Evolutionary conservation across 768 basidiomycete genomes (phyloP), one percentile per base, ranked within the genome.

Genomic region (Boletus rubescentipes): DNA sequence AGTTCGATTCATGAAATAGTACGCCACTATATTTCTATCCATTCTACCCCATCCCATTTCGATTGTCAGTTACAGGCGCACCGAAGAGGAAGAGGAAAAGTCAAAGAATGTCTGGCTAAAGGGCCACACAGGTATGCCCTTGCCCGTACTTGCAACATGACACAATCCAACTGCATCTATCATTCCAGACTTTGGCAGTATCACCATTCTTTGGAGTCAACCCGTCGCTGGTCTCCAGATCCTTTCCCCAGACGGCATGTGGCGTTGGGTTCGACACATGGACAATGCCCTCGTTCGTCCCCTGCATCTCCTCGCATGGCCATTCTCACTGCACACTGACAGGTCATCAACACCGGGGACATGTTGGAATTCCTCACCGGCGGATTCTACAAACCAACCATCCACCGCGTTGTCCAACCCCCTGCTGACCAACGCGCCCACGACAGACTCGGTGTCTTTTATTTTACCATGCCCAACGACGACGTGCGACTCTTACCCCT

Each of bases 1-100:
- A 85, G 83, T 80, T 10, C 73, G 83, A 31, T 84, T 80, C 67
- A 82, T 85, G 82, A 84, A 85, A 69, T 86, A 86, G 83, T 82
- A 53, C 39, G 78, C 34, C 8, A 7, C 18, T 8, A 5, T 12
- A 18, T 36, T n/a, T 18, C 11, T 21, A 9, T 50, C 35, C 42
- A 29, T 36, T 12, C 21, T 4, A 14, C 31, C 38, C 1, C 5
- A 8, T 29, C 20, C 23, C 21, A 38, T 6, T 23, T 39, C 16
- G 35, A 12, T 47, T 20, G 4, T 35, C 45, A 83, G 80, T 60
- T 79, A 79, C 55, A 81, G 79, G 5, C 75, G 80, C 18, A 71
- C 74, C 9, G 61, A 71, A 42, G 78, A 78, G 26, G 82, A 83
- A 10, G 82, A 83, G 53, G 52, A 53, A 31, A 75, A 73, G 53